These are phyloP conservation scores for Hapsidospora chrysogenum DNA, from an alignment of 495 filamentous ascomycete species.

Conservation along the genomic window DNA sequence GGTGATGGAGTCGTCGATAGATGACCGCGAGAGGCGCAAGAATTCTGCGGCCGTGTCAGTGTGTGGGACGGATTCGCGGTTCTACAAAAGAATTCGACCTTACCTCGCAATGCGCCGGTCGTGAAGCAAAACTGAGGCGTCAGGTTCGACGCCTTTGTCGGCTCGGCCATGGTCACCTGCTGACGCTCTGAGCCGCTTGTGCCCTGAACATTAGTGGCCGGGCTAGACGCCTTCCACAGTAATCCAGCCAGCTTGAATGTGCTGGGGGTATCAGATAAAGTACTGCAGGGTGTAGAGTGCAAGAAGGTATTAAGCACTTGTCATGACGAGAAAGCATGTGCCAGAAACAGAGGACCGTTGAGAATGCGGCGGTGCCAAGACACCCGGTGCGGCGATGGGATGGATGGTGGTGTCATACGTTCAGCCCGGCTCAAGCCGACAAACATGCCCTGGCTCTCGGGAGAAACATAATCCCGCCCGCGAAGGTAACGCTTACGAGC, in stretches of 20 bases:
- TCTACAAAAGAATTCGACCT: slow-evolving; percentile 2
- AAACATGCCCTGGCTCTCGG: no score
- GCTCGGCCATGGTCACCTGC: slow-evolving; percentile 41
- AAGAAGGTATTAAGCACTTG: no score
- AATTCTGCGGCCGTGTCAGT: slow-evolving; percentile 47
- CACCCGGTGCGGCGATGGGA: no score
- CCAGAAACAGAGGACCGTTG: no score
- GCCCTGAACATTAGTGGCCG: slow-evolving; percentile 5
- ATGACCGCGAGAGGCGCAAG: slow-evolving; percentile 67
- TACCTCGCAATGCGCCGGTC: slow-evolving; percentile 69
- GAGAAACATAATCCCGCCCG: no score
- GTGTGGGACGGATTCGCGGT: background rate
- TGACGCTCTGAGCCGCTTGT: slow-evolving; percentile 2
- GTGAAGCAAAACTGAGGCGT: slow-evolving; percentile 92
- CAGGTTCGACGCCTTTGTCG: slow-evolving; percentile 42
- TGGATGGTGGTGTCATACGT: no score
- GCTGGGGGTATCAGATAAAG: slow-evolving; percentile 1
- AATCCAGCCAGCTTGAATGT: slow-evolving; percentile 21
- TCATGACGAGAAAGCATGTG: no score
- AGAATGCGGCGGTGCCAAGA: no score
- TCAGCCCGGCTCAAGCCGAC: no score
- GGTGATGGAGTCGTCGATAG: slow-evolving; percentile 83
- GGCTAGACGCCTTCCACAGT: slow-evolving; percentile 23
- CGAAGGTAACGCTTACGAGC: no score
- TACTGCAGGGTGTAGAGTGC: no score